Conservation (phyloP, 257 asterid genomes). For the Solanum virginianum region DNA sequence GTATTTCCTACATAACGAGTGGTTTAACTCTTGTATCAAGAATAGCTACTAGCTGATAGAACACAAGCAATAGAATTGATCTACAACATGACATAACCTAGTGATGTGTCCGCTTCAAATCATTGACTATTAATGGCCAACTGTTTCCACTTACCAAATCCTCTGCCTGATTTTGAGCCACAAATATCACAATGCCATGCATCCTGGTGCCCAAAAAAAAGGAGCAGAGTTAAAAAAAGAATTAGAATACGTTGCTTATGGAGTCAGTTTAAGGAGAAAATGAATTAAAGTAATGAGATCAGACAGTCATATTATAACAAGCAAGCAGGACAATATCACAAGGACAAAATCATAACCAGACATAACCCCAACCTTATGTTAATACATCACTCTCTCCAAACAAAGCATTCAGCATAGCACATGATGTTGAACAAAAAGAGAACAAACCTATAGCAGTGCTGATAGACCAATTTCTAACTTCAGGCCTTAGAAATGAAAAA, state of each 20-base stretch:
- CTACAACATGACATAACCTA: neutral
- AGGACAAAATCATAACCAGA: neutral
- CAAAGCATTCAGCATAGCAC: neutral
- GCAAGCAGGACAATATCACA: neutral
- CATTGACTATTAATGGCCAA: neutral
- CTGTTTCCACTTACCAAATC: constrained; percentile 64
- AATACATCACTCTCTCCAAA: neutral
- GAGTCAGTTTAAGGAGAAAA: neutral
- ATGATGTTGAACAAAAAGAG: neutral
- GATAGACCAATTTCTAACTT: neutral
- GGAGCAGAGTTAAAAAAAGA: neutral
- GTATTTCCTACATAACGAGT: neutral
- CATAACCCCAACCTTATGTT: neutral
- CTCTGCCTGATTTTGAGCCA: constrained; percentile 95
- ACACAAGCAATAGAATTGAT: neutral
- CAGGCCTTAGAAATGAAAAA: neutral
- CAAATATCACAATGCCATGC: constrained; percentile 98
- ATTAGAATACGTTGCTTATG: constrained; percentile 2
- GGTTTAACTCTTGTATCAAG: neutral
- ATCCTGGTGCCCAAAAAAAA: constrained; percentile 37
- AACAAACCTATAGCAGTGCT: neutral
- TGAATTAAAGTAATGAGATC: neutral
- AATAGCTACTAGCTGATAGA: neutral
- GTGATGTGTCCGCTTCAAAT: neutral
- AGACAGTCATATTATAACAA: neutral